Percentiles rank a stretch among this genome's conserved stretches.
Conservation (phyloP, 1,284 basidiomycete species). For the Ceratobasidium sp. region DNA sequence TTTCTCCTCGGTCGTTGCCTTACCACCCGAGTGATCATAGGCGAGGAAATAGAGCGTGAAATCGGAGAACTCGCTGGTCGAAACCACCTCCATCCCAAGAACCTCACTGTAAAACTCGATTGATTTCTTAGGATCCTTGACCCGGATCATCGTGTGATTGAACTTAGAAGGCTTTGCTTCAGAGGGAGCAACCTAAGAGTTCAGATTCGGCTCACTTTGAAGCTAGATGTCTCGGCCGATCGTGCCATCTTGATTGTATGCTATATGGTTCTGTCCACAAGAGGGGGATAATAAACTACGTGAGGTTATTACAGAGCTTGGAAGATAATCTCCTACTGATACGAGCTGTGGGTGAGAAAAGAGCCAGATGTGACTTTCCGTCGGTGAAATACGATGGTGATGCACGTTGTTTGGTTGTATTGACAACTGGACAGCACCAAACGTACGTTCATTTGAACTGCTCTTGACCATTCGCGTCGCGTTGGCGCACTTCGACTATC, state of each 20-base stretch:
- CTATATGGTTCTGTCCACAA: not conserved
- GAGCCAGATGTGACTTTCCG: not conserved
- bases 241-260: constrained; percentile 59
- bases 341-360: not conserved
- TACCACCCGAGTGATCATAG: constrained; percentile 64
- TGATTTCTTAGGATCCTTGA: constrained; percentile 86
- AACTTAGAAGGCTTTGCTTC: constrained; percentile 58
- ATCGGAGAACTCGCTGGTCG: constrained; percentile 46
- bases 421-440: constrained; percentile 17
- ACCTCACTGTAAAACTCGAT: constrained; percentile 77
- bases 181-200: not conserved
- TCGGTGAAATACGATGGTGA: not conserved
- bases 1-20: constrained; percentile 59
- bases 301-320: no score
- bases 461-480: not conserved
- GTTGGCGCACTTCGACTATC: not conserved
- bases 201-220: constrained; percentile 55
- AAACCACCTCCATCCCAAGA: constrained; percentile 87
- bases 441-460: not conserved
- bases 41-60: constrained; percentile 86
- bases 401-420: constrained; percentile 3
- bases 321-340: no score
- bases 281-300: not conserved
- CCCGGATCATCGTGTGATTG: constrained; percentile 89
- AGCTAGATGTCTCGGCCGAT: constrained; percentile 68